Conservation (phyloP, 1,284 basidiomycete genomes). For the Kwoniella shivajii region DNA sequence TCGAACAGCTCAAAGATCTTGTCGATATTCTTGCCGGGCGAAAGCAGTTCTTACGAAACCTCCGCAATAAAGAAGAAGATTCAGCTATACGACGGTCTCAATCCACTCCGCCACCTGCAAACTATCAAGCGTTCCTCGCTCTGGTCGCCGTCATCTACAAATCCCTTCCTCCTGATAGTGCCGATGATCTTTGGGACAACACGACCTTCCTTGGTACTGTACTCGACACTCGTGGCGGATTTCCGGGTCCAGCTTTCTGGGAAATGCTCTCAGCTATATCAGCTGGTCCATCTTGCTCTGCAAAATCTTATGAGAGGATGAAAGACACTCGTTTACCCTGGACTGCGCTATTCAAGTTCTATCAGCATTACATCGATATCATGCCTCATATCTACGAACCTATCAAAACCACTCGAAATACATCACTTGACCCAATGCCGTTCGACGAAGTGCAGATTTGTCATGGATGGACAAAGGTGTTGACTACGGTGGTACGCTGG, state of each 20-base stretch:
- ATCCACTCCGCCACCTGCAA: constrained; percentile 57
- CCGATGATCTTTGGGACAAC: constrained; percentile 82
- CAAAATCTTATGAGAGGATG: constrained; percentile 43
- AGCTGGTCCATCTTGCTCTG: constrained; percentile 76
- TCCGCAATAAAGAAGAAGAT: constrained; percentile 90
- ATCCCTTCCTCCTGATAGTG: constrained; percentile 70
- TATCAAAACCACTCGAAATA: constrained; percentile 32
- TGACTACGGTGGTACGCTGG: constrained; percentile 75
- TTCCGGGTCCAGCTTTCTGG: constrained; percentile 76
- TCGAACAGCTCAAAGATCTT: constrained; percentile 70
- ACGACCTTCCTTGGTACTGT: constrained; percentile 78
- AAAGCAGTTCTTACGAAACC: constrained; percentile 82
- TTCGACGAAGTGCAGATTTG: constrained; percentile 37
- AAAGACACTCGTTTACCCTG: constrained; percentile 43
- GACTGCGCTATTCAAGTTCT: constrained; percentile 42
- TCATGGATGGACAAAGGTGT: constrained; percentile 57
- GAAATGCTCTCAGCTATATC: constrained; percentile 86
- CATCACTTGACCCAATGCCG: constrained; percentile 35
- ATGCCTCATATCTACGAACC: constrained; percentile 47
- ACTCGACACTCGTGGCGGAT: constrained; percentile 70
- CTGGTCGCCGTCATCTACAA: constrained; percentile 81
- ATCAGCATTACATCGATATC: constrained; percentile 44
- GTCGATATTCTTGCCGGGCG: constrained; percentile 74
- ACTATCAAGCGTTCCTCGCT: constrained; percentile 79
- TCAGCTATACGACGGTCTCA: constrained; percentile 61